Evolutionary conservation across 148 eudicot genomes (phyloP), one percentile per base, ranked within the genome.

Genomic region (Vaccinium myrtillus): DNA sequence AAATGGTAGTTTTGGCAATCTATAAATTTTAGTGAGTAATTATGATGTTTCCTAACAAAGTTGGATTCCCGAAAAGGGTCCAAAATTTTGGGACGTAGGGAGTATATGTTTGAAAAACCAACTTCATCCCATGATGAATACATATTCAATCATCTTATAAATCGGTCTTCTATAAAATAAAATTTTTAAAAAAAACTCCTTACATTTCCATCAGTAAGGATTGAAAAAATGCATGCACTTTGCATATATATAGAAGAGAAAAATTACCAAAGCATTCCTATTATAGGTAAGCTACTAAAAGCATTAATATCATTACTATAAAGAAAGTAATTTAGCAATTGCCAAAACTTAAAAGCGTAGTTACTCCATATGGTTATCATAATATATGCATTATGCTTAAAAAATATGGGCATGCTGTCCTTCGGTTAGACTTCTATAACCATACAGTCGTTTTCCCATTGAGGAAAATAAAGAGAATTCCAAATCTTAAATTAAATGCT

Each of bases 321-420:
- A 78, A 78, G 43, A 53, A 51, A 78, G 61, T 43, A 16, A 78
- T 78, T 27, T 53, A 78, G 59, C 15, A 14, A 53, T 79, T 56
- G 8, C 67, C 67, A 9, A 30, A 78, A 79, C 2, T 30, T 1
- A 30, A 54, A 21, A 11, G 16, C 12, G 21, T 56, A 55, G 4
- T 30, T 27, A 79, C 39, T 15, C 39, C 49, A 55, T 50, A 4
- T 51, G 51, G 0, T 18, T 54, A 39, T 30, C 81, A 27, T 55
- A 56, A 79, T 13, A 54, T 6, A 30, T 50, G 25, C 27, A 77
- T 55, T 55, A 56, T 16, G 13, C 67, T 25, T 55, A 16, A 53
- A 32, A 27, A 79, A 77, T 6, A 27, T 15, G 15, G 43, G 80
- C 80, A 77, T 27, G 21, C 32, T 25, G 36, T 77, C 25, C 27